Evolutionary conservation across 768 basidiomycete species (phyloP).

Genomic region (Omphalotus guepiniiformis): DNA sequence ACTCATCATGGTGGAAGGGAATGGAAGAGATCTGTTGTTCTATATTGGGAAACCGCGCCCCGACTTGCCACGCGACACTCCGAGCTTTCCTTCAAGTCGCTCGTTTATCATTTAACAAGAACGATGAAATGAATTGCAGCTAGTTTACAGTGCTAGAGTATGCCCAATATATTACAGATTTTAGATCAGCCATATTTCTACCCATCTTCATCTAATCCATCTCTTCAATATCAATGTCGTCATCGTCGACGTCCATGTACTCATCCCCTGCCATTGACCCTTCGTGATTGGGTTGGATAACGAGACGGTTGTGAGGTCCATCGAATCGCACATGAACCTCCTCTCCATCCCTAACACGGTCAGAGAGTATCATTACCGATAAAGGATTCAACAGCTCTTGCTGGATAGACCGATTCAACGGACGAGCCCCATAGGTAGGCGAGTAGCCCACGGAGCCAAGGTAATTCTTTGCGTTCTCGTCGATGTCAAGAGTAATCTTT

Average conservation of each 20-base stretch:
- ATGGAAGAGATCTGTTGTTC: too few relatives aligned
- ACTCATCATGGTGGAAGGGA: slow-evolving; percentile 5
- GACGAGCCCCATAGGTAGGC: slow-evolving; percentile 85
- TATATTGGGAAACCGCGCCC: too few relatives aligned
- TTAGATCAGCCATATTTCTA: too few relatives aligned
- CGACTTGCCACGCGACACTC: too few relatives aligned
- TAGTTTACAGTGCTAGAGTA: too few relatives aligned
- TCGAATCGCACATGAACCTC: slow-evolving; percentile 73
- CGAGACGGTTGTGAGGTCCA: slow-evolving; percentile 72
- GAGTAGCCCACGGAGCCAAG: slow-evolving; percentile 76
- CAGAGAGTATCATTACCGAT: slow-evolving; percentile 79
- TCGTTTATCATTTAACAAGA: too few relatives aligned
- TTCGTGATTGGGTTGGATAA: slow-evolving; percentile 82
- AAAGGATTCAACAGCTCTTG: slow-evolving; percentile 90
- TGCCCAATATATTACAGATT: too few relatives aligned
- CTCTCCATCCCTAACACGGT: slow-evolving; percentile 80
- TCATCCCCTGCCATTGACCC: slow-evolving; percentile 40
- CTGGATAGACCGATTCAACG: slow-evolving; percentile 88
- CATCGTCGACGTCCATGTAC: slow-evolving; percentile 57
- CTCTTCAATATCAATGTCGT: slow-evolving; percentile 67
- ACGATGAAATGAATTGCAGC: too few relatives aligned
- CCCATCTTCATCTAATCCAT: slow-evolving; percentile 49
- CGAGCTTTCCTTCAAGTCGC: too few relatives aligned
- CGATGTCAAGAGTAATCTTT: slow-evolving; percentile 78
- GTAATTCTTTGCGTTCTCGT: slow-evolving; percentile 71